These are phyloP conservation scores for Apiospora sp. DNA, from an alignment of 2,329 filamentous ascomycete species.

Conservation along the genomic window DNA sequence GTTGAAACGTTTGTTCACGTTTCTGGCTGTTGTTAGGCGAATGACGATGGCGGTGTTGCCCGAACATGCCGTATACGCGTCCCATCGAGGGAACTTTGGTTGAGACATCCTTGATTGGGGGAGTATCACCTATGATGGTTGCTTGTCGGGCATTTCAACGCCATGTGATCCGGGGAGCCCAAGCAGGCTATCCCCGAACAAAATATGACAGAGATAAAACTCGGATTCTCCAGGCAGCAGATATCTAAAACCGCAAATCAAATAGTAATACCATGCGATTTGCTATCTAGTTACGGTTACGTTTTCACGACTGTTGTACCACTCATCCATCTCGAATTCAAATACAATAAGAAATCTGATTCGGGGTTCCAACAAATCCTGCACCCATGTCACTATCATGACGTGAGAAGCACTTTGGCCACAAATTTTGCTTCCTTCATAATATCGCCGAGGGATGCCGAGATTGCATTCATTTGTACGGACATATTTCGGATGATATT, in stretches of 20 bases:
- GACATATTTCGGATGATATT: neutral
- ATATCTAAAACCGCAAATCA: neutral
- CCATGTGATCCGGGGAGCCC: neutral
- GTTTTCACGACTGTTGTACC: neutral
- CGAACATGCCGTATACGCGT: neutral
- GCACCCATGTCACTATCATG: neutral
- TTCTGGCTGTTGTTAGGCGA: neutral
- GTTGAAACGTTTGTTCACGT: neutral
- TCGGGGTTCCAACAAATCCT: neutral
- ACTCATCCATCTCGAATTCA: neutral
- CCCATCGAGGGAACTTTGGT: too few species aligned
- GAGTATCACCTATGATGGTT: neutral
- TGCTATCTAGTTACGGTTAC: too few species aligned
- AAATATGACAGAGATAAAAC: neutral
- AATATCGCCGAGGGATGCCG: neutral
- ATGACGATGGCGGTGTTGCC: neutral
- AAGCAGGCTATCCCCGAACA: neutral
- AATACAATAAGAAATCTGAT: neutral
- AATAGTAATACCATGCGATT: neutral
- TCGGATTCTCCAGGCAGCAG: neutral
- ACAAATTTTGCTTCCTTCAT: neutral
- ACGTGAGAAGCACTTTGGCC: neutral
- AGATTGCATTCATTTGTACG: neutral
- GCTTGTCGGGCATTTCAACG: neutral
- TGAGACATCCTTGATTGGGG: neutral